Evolutionary conservation across 306 rosid species (phyloP).

Genomic region (Castanospermum australe): DNA sequence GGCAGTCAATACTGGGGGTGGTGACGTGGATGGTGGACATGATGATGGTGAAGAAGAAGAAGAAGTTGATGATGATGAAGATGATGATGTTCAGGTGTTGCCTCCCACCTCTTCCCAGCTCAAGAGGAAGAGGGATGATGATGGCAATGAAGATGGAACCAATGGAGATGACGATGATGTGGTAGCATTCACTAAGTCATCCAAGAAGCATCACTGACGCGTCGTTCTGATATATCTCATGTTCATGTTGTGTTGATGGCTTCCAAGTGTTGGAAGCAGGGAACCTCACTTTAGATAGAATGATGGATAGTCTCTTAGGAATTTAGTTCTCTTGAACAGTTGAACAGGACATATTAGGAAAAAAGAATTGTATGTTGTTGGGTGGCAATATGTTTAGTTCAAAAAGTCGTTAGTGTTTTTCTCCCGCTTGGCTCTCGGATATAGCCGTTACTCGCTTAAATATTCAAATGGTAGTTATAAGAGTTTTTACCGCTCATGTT

Average conservation of each 20-base stretch:
- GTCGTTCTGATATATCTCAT: conserved; percentile 26
- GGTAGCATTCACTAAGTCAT: conserved; percentile 54
- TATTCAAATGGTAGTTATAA: conserved; percentile 75
- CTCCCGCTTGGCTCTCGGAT: conserved; percentile 41
- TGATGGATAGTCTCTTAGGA: conserved; percentile 54
- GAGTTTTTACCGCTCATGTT: conserved; percentile 51
- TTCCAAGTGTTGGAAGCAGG: conserved; percentile 53
- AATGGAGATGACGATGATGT: conserved; percentile 56
- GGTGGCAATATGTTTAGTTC: conserved; percentile 58
- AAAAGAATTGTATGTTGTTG: conserved; percentile 48
- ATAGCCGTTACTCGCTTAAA: conserved; percentile 63
- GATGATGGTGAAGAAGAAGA: conserved; percentile 58
- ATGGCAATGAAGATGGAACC: conserved; percentile 38
- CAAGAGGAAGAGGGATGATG: conserved; percentile 78
- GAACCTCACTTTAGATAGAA: conserved; percentile 52
- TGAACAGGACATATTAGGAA: conserved; percentile 43
- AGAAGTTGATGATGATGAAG: conserved; percentile 63
- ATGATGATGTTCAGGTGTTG: conserved; percentile 54
- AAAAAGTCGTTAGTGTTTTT: conserved; percentile 61
- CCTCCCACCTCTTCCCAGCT: conserved; percentile 60
- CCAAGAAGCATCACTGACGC: conserved; percentile 67
- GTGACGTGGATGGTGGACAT: conserved; percentile 50
- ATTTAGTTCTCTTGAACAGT: conserved; percentile 55
- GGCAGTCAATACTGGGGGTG: conserved; percentile 49
- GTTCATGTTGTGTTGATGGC: conserved; percentile 34